Evolutionary conservation across 495 filamentous ascomycete species (phyloP).

Genomic region (Symbiotaphrina buchneri): DNA sequence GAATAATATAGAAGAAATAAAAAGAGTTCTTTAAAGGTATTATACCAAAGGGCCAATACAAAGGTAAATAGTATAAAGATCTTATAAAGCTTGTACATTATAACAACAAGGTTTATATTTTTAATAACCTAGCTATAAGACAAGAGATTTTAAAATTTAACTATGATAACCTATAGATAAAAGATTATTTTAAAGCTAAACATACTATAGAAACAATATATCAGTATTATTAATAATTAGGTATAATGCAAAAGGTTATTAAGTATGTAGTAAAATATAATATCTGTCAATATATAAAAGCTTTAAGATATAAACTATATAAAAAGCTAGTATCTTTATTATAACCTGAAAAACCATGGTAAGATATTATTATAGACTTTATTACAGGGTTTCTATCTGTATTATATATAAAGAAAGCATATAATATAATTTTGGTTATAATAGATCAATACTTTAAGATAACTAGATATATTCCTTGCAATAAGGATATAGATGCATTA

Average conservation of each 20-base stretch:
- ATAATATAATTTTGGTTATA: constrained; percentile 7
- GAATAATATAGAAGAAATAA: neutral
- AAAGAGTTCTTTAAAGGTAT: neutral
- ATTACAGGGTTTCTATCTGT: constrained; percentile 5
- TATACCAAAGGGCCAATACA: neutral
- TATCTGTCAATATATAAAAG: constrained; percentile 3
- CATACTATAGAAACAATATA: constrained; percentile 3
- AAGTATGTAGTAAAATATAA: constrained; percentile 1
- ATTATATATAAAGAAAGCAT: neutral
- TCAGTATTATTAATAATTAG: constrained; percentile 5
- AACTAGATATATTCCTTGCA: constrained; percentile 3
- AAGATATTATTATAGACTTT: constrained; percentile 7
- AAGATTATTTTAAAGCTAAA: constrained; percentile 3
- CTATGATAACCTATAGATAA: constrained; percentile 1
- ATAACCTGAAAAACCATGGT: neutral
- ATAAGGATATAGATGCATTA: neutral
- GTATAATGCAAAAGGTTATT: constrained; percentile 1
- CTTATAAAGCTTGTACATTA: neutral
- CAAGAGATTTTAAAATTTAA: neutral
- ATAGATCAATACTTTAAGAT: constrained; percentile 7
- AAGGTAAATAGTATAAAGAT: neutral
- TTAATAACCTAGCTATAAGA: neutral
- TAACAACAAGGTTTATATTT: neutral
- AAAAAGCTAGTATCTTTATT: constrained; percentile 3
- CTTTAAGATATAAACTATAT: constrained; percentile 4